Conservation (phyloP, 305 asterid genomes). For the Rubia tinctorum region DNA sequence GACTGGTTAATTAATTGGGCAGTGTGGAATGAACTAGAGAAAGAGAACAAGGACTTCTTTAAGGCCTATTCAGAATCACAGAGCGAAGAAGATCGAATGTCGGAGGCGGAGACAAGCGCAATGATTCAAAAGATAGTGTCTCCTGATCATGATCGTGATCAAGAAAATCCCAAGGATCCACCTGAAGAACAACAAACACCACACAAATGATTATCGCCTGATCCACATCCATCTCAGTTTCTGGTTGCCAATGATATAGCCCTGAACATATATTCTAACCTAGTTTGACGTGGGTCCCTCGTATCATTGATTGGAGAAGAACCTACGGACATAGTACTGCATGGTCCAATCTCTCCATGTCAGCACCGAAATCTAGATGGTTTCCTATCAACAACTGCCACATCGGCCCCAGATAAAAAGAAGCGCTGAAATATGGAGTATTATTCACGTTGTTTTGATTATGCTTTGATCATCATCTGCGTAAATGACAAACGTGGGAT, state of each 20-base stretch:
- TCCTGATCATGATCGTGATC: constrained; percentile 17
- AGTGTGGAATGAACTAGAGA: constrained; percentile 50
- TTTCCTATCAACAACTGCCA: constrained; percentile 17
- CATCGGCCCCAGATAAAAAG: background rate
- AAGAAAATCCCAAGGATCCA: constrained; percentile 24
- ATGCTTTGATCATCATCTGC: background rate
- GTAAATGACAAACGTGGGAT: constrained; percentile 7
- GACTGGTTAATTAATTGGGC: constrained; percentile 11
- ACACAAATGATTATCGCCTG: background rate
- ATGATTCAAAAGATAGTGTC: constrained; percentile 36
- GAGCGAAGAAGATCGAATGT: constrained; percentile 29
- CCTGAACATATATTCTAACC: background rate
- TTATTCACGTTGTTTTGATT: background rate
- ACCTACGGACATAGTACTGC: constrained; percentile 11
- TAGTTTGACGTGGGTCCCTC: constrained; percentile 6
- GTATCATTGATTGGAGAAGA: background rate
- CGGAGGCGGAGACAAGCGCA: constrained; percentile 34
- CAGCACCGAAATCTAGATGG: constrained; percentile 5
- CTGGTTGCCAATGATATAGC: constrained; percentile 5
- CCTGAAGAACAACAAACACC: constrained; percentile 11
- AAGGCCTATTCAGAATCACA: constrained; percentile 33
- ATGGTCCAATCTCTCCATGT: constrained; percentile 21
- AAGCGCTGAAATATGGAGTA: background rate
- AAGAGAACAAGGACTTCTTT: constrained; percentile 43
- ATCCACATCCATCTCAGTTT: constrained; percentile 14